Evolutionary conservation across 2,329 filamentous ascomycete genomes (phyloP).

Genomic region (Apiospora marii): DNA sequence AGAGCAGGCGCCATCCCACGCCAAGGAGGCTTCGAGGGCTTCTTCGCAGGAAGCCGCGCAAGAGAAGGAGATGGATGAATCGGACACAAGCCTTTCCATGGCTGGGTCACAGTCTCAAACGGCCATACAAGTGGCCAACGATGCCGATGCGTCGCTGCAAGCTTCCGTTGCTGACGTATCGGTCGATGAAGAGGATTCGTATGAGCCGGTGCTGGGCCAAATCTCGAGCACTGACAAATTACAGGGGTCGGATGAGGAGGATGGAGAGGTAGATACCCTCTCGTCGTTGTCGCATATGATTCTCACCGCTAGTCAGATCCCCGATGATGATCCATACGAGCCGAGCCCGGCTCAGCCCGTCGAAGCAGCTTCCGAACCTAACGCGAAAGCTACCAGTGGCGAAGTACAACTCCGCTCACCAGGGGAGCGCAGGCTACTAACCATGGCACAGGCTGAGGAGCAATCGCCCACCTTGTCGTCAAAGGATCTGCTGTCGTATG

Average conservation of each 20-base stretch:
- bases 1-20: background rate
- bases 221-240: constrained; percentile 32
- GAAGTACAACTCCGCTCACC: constrained; percentile 43
- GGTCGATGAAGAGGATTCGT: constrained; percentile 23
- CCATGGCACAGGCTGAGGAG: constrained; percentile 37
- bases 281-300: constrained; percentile 22
- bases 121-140: constrained; percentile 15
- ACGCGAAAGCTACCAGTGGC: constrained; percentile 32
- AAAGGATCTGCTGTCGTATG: constrained; percentile 69
- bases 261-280: constrained; percentile 33
- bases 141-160: constrained; percentile 27
- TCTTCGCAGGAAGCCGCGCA: background rate
- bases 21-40: background rate
- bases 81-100: background rate
- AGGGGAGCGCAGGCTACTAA: constrained; percentile 41
- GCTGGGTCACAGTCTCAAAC: background rate
- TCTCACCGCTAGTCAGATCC: constrained; percentile 31
- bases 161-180: constrained; percentile 25
- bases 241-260: constrained; percentile 28
- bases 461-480: constrained; percentile 27
- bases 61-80: background rate
- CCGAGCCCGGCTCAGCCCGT: constrained; percentile 31
- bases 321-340: constrained; percentile 36
- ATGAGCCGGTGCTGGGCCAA: constrained; percentile 27
- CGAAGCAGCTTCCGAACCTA: constrained; percentile 25